A percentile compares a stretch with the other conserved stretches of the same genome.
These are phyloP conservation scores for Fusarium tuaranense DNA, from an alignment of 2,329 filamentous ascomycete genomes.

Conservation along the genomic window DNA sequence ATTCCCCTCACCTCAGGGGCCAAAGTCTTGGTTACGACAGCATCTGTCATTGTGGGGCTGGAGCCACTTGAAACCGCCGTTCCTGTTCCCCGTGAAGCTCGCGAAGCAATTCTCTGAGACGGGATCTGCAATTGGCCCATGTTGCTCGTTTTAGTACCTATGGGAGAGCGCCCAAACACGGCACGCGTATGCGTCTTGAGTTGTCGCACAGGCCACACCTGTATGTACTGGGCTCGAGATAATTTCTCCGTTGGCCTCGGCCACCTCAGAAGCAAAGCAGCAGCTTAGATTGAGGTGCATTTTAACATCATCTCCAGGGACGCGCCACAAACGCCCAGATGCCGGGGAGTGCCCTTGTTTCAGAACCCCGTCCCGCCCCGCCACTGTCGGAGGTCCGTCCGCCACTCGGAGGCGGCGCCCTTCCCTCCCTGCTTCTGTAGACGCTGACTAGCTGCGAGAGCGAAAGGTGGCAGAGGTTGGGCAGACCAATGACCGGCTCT, in stretches of 20 bases:
- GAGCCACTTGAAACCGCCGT: conserved; percentile 44
- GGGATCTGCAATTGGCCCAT: conserved; percentile 23
- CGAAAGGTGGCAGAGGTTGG: conserved; percentile 7
- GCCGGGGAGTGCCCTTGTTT: conserved; percentile 32
- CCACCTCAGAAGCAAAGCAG: background rate
- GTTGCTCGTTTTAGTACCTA: background rate
- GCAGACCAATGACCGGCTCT: conserved; percentile 21
- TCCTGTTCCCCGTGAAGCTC: conserved; percentile 20
- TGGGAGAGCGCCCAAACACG: background rate
- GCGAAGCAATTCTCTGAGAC: conserved; percentile 8
- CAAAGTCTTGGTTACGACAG: conserved; percentile 22
- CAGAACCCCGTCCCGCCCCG: conserved; percentile 29
- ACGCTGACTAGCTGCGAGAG: conserved; percentile 16
- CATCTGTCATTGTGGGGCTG: conserved; percentile 34
- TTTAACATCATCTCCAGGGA: conserved; percentile 3
- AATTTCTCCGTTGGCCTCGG: conserved; percentile 6
- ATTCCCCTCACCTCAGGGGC: conserved; percentile 31
- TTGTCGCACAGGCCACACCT: conserved; percentile 1
- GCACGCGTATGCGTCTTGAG: background rate
- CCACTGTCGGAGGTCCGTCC: conserved; percentile 26
- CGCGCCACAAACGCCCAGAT: background rate
- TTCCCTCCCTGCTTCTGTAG: conserved; percentile 8
- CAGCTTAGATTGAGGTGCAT: background rate
- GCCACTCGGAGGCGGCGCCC: conserved; percentile 34
- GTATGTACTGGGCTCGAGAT: background rate